These are phyloP conservation scores for Wickerhamomyces strasburgensis DNA, from an alignment of 805 yeast species.

Conservation along the genomic window DNA sequence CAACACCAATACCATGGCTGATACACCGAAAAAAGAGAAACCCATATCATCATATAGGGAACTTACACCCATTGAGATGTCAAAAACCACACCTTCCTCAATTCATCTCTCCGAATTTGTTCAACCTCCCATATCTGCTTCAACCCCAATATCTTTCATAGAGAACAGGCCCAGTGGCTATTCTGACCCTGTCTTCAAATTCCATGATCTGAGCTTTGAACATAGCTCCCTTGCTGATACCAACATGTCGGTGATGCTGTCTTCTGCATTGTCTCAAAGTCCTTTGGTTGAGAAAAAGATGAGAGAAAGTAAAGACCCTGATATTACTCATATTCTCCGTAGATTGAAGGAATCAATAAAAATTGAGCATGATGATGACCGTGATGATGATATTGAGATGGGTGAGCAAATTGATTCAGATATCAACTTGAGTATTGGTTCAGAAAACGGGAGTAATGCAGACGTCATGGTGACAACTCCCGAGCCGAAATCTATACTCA, in stretches of 20 bases:
- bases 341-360: slow-evolving; percentile 9
- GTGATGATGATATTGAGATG: not conserved
- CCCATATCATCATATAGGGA: not conserved
- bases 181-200: slow-evolving; percentile 20
- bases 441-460: not conserved
- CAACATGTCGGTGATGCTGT: not conserved
- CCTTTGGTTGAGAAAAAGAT: not conserved
- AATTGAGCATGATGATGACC: not conserved
- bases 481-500: not conserved
- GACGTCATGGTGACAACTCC: not conserved
- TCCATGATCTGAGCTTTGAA: slow-evolving; percentile 9
- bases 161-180: slow-evolving; percentile 12
- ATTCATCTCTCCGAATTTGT: slow-evolving; percentile 25
- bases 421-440: not conserved
- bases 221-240: not conserved
- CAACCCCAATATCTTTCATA: slow-evolving; percentile 20
- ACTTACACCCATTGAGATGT: not conserved
- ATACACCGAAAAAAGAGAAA: not conserved
- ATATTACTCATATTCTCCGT: slow-evolving; percentile 9
- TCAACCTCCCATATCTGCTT: slow-evolving; percentile 24
- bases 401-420: not conserved
- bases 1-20: not conserved
- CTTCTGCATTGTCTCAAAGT: not conserved
- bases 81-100: slow-evolving; percentile 13
- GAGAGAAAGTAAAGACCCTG: slow-evolving; percentile 25